These are phyloP conservation scores for Circinella umbellata DNA, from an alignment of 371 early-diverging fungal species.

Conservation along the genomic window DNA sequence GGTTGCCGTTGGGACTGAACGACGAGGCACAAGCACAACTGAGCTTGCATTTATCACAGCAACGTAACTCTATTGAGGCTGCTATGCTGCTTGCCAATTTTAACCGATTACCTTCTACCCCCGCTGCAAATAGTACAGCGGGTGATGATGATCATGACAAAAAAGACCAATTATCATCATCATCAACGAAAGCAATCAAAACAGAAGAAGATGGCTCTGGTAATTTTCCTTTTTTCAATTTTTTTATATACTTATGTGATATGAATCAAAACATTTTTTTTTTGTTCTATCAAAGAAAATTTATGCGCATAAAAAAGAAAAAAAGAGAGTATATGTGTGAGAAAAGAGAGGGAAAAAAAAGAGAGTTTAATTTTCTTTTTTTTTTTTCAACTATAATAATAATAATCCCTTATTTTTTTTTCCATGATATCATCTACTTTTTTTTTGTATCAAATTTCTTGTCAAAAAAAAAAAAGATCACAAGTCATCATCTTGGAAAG, in stretches of 20 bases:
- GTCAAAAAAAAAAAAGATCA: slow-evolving; percentile 3
- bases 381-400: neutral
- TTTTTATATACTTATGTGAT: neutral
- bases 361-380: neutral
- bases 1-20: slow-evolving; percentile 45
- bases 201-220: slow-evolving; percentile 23
- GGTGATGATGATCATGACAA: neutral
- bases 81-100: slow-evolving; percentile 57
- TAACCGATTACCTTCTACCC: slow-evolving; percentile 30
- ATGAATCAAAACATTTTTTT: neutral
- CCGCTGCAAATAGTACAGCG: neutral
- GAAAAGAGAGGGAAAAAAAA: no score
- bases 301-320: slow-evolving; percentile 16
- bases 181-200: no score
- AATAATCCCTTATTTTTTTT: neutral
- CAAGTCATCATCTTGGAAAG: slow-evolving; percentile 24
- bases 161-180: neutral
- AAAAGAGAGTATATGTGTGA: no score
- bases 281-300: slow-evolving; percentile 2
- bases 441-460: neutral
- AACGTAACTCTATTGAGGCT: slow-evolving; percentile 57
- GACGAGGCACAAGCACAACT: slow-evolving; percentile 38
- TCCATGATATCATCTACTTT: no score
- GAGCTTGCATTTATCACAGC: slow-evolving; percentile 47
- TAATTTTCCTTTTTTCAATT: neutral